phyloP scores from a whole-genome alignment of 371 early-diverging fungal genomes.

The Mortierella polycephala region DNA sequence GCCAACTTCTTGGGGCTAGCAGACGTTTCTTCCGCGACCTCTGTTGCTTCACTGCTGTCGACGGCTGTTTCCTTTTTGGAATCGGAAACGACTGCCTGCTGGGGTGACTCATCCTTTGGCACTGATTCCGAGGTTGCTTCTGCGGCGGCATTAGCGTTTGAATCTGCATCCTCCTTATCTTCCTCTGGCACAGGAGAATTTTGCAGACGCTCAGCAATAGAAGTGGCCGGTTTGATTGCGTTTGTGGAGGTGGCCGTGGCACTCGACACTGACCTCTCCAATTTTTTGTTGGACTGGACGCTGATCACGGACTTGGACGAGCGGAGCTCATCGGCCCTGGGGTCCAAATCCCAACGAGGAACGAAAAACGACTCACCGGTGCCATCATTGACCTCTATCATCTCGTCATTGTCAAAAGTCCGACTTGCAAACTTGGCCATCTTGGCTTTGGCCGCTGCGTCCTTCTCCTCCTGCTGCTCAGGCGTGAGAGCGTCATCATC shows the following conservation, averaged over 20 bases:
- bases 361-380: conserved; percentile 53
- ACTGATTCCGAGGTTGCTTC: neutral
- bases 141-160: neutral
- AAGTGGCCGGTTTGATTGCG: conserved; percentile 16
- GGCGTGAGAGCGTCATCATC: neutral
- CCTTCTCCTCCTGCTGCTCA: conserved; percentile 11
- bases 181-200: conserved; percentile 17
- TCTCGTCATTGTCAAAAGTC: conserved; percentile 54
- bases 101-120: neutral
- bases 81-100: neutral
- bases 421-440: conserved; percentile 46
- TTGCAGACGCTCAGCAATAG: conserved; percentile 42
- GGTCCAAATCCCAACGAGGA: conserved; percentile 51
- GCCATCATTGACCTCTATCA: conserved; percentile 53
- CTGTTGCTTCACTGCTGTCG: too few relatives aligned
- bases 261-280: conserved; percentile 39
- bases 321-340: conserved; percentile 39
- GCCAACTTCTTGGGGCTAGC: too few relatives aligned
- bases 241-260: conserved; percentile 22
- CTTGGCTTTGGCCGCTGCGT: conserved; percentile 26
- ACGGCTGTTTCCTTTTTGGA: too few relatives aligned
- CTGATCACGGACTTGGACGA: conserved; percentile 47
- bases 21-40: too few relatives aligned
- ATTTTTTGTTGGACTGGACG: conserved; percentile 34
- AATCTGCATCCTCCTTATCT: neutral